A percentile compares a stretch with the other conserved stretches of the same genome.
These are phyloP conservation scores for Elaeagnus macrophylla DNA, from an alignment of 306 rosid species.

Conservation along the genomic window DNA sequence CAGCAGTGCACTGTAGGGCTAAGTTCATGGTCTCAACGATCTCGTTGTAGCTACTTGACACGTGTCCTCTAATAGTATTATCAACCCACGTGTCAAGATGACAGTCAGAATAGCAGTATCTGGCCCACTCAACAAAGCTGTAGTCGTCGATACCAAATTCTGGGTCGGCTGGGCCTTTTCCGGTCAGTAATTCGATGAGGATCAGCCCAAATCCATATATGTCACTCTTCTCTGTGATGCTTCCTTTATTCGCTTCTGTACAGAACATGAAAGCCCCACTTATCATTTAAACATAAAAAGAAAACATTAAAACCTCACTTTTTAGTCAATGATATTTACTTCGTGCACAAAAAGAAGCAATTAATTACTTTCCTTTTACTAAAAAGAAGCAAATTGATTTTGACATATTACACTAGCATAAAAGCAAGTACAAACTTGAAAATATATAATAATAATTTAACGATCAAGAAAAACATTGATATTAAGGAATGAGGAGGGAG, in stretches of 20 bases:
- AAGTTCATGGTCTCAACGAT: constrained; percentile 68
- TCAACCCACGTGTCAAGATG: constrained; percentile 72
- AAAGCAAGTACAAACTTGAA: no score
- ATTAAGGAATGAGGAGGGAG: no score
- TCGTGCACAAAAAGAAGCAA: no score
- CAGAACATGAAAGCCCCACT: no score
- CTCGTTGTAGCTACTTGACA: constrained; percentile 30
- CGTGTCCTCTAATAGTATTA: constrained; percentile 37
- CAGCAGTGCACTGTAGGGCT: constrained; percentile 65
- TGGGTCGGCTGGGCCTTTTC: constrained; percentile 48
- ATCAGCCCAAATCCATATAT: constrained; percentile 61
- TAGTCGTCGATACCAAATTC: constrained; percentile 33
- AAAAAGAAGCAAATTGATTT: no score
- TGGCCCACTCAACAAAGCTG: constrained; percentile 77
- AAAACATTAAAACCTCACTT: no score
- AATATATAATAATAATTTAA: no score
- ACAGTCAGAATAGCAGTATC: constrained; percentile 65
- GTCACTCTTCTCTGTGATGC: constrained; percentile 51
- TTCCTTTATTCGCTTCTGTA: constrained; percentile 51
- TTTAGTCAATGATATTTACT: no score
- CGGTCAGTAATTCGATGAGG: constrained; percentile 66
- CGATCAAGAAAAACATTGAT: no score
- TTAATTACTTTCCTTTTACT: no score
- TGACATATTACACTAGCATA: no score
- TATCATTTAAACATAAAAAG: no score